phyloP scores from a whole-genome alignment of 2,329 filamentous ascomycete species.

The Paecilomyces fulvus region DNA sequence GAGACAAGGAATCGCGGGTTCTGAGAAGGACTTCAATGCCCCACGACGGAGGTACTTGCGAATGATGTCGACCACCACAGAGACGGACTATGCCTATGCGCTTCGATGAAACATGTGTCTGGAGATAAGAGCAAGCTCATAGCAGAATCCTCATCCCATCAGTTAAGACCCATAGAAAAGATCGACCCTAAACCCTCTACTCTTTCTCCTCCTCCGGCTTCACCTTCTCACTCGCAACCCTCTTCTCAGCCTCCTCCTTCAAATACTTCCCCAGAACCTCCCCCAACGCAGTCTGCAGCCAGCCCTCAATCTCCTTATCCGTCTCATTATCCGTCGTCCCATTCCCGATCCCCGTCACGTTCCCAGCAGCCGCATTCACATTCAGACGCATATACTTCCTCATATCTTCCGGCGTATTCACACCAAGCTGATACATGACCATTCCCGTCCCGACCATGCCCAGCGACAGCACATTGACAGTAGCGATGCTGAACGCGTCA shows the following conservation, averaged over 20 bases:
- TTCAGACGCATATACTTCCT: conserved; percentile 50
- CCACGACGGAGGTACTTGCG: neutral
- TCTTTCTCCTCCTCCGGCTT: conserved; percentile 2
- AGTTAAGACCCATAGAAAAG: neutral
- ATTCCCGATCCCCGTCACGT: conserved; percentile 45
- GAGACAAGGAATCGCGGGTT: too few species aligned
- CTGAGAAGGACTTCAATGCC: neutral
- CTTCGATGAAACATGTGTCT: neutral
- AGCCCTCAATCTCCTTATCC: conserved; percentile 47
- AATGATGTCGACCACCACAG: neutral
- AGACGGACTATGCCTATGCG: neutral
- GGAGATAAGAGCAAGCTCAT: neutral
- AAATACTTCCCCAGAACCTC: conserved; percentile 14
- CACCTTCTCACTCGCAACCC: conserved; percentile 17
- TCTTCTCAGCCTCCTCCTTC: conserved; percentile 38
- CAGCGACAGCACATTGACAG: conserved; percentile 72
- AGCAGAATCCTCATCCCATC: neutral
- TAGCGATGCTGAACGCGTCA: conserved; percentile 78
- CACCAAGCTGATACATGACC: conserved; percentile 66
- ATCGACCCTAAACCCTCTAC: conserved; percentile 1
- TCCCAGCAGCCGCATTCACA: conserved; percentile 52
- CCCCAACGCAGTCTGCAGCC: conserved; percentile 25
- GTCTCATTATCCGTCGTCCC: conserved; percentile 40
- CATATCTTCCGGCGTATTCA: conserved; percentile 61
- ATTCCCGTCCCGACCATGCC: conserved; percentile 68